Percentiles rank a stretch among this genome's conserved stretches.
Evolutionary conservation across 2,329 filamentous ascomycete genomes (phyloP).

Genomic region (Metarhizium guizhouense): DNA sequence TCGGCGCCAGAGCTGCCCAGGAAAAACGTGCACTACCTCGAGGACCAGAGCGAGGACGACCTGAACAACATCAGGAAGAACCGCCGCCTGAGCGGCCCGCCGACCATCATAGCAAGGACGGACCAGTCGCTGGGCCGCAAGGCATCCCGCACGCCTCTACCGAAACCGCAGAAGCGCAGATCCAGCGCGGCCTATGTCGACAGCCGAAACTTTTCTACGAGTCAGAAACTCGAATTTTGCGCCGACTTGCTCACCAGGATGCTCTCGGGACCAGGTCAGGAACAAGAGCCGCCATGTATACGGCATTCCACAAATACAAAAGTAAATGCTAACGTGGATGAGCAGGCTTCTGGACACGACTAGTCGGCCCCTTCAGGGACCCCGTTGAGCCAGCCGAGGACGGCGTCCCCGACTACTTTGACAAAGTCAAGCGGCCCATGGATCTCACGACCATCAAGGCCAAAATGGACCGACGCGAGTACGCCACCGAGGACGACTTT

Average conservation of each 20-base stretch:
- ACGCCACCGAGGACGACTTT: constrained; percentile 44
- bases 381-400: constrained; percentile 48
- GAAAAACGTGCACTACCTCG: constrained; percentile 41
- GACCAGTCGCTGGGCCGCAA: constrained; percentile 20
- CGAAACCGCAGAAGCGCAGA: constrained; percentile 28
- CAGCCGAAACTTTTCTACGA: constrained; percentile 22
- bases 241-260: constrained; percentile 48
- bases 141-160: constrained; percentile 17
- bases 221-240: constrained; percentile 48
- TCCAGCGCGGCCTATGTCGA: constrained; percentile 23
- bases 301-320: background rate
- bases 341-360: constrained; percentile 56
- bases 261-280: constrained; percentile 50
- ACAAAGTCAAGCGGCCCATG: constrained; percentile 53
- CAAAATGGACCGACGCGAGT: constrained; percentile 48
- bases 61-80: constrained; percentile 27
- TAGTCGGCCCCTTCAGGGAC: constrained; percentile 53
- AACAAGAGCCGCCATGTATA: too few species aligned
- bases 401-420: constrained; percentile 52
- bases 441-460: constrained; percentile 50
- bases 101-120: constrained; percentile 7
- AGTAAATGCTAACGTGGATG: background rate
- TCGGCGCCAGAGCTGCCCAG: constrained; percentile 14
- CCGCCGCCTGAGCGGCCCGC: constrained; percentile 26
- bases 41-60: constrained; percentile 5